Conservation (phyloP, 1,139 yeast genomes). For the Nakaseomyces glabratus region DNA sequence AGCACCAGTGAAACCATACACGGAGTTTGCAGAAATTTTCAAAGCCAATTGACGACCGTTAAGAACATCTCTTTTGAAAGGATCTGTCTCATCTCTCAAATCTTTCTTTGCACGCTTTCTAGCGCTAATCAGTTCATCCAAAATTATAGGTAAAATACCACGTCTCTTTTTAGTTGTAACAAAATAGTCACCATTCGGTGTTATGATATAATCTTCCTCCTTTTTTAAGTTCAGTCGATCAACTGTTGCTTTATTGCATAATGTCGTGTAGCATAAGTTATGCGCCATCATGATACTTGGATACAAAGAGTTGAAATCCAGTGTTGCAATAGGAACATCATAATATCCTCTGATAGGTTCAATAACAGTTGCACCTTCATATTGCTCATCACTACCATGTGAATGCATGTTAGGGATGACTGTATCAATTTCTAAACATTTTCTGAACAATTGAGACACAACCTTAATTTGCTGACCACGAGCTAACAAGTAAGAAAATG, state of each 20-base stretch:
- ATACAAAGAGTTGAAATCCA: constrained; percentile 94
- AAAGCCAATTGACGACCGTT: constrained; percentile 97
- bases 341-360: constrained; percentile 94
- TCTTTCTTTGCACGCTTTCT: constrained; percentile 90
- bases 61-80: constrained; percentile 83
- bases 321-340: constrained; percentile 93
- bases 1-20: constrained; percentile 98
- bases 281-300: constrained; percentile 99
- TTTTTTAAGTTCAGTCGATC: constrained; percentile 54
- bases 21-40: constrained; percentile 95
- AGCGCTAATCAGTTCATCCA: constrained; percentile 80
- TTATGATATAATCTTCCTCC: constrained; percentile 68
- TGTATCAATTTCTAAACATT: constrained; percentile 75
- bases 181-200: constrained; percentile 91
- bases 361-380: constrained; percentile 98
- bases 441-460: constrained; percentile 86
- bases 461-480: constrained; percentile 98
- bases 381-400: constrained; percentile 80
- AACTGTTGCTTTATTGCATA: constrained; percentile 62
- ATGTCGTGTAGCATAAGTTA: constrained; percentile 88
- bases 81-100: constrained; percentile 85
- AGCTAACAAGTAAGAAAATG: constrained; percentile 76
- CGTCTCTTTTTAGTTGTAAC: constrained; percentile 63
- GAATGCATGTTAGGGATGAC: constrained; percentile 85
- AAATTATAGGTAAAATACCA: constrained; percentile 86